Evolutionary conservation across 306 rosid genomes (phyloP).

Genomic region (Quercus dentata): DNA sequence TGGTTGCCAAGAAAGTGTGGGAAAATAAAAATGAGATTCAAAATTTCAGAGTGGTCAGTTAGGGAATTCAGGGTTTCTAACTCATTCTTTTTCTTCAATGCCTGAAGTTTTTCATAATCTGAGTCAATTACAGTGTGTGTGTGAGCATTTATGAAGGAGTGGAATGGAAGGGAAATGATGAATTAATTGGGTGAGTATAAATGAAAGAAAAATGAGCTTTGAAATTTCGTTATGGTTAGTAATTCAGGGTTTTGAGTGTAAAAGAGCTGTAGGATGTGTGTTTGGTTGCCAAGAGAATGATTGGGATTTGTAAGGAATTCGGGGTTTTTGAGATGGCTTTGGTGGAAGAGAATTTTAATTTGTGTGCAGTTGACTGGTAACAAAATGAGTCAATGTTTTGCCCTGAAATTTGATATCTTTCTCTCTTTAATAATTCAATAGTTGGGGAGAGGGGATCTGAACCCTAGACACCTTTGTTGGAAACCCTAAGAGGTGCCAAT

Average conservation of each 20-base stretch:
- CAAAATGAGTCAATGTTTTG: neutral
- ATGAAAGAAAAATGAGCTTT: neutral
- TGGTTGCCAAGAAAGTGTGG: no score
- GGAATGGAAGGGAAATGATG: no score
- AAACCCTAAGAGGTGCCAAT: no score
- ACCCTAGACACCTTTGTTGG: no score
- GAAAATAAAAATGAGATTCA: neutral
- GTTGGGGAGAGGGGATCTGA: no score
- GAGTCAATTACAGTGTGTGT: neutral
- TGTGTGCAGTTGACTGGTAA: neutral
- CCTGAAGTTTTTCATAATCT: neutral
- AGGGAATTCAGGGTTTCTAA: neutral
- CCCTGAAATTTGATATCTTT: no score
- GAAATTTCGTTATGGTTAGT: neutral
- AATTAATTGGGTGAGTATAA: no score
- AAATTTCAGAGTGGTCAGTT: neutral
- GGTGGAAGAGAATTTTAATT: neutral
- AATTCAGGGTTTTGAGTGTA: neutral
- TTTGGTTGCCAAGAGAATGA: neutral
- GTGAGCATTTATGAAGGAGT: no score
- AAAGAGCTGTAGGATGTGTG: neutral
- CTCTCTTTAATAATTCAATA: no score
- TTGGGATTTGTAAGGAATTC: neutral
- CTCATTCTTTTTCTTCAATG: no score
- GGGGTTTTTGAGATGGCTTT: conserved; percentile 8